phyloP scores from a whole-genome alignment of 768 basidiomycete species.

The Suillus sp. region DNA sequence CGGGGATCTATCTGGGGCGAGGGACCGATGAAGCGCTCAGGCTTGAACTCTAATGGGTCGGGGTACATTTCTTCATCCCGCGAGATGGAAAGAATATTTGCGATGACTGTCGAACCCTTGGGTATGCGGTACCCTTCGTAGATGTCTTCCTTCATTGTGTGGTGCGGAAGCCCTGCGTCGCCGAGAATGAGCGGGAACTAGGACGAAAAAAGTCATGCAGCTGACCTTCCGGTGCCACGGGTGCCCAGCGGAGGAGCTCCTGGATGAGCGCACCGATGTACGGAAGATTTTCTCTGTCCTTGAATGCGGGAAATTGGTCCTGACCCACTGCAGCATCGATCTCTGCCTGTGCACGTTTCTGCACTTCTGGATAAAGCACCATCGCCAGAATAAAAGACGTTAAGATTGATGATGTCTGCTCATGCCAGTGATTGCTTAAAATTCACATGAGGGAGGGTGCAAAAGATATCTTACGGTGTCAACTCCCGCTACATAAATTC shows the following conservation, averaged over 20 bases:
- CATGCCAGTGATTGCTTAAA: neutral
- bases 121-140: neutral
- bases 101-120: neutral
- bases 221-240: slow-evolving; percentile 12
- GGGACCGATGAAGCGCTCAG: neutral
- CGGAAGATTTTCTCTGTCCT: slow-evolving; percentile 21
- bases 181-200: neutral
- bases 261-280: slow-evolving; percentile 17
- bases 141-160: neutral
- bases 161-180: neutral
- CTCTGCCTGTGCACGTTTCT: slow-evolving; percentile 30
- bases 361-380: slow-evolving; percentile 28
- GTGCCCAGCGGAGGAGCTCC: slow-evolving; percentile 28
- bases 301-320: slow-evolving; percentile 25
- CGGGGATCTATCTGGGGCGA: neutral
- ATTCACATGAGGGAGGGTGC: neutral
- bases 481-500: neutral
- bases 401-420: neutral
- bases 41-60: neutral
- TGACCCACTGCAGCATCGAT: slow-evolving; percentile 29
- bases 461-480: neutral
- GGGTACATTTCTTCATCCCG: neutral
- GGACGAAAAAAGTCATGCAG: neutral
- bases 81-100: neutral
- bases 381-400: slow-evolving; percentile 27